Evolutionary conservation across 2,329 filamentous ascomycete species (phyloP).

Genomic region (Paraphaeosphaeria minitans): DNA sequence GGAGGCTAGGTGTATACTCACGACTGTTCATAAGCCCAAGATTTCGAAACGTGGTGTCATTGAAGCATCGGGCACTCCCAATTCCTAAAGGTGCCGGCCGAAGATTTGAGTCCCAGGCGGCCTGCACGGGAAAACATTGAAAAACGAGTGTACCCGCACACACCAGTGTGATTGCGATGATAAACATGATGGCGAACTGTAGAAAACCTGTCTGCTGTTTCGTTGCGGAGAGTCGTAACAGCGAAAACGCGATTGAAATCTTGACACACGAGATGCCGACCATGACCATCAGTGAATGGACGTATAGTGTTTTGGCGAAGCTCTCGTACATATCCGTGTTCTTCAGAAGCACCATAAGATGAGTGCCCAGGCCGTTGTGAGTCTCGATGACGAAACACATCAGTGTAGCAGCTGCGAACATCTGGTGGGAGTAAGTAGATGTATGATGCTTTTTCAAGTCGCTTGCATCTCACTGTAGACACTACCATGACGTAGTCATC

Average conservation of each 20-base stretch:
- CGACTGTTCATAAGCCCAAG: conserved; percentile 56
- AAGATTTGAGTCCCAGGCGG: conserved; percentile 51
- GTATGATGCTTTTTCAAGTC: background rate
- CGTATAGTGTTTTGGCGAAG: conserved; percentile 49
- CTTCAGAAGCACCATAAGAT: conserved; percentile 45
- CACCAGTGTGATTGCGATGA: conserved; percentile 50
- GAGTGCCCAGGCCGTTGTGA: conserved; percentile 55
- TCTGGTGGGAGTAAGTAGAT: conserved; percentile 11
- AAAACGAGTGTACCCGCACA: conserved; percentile 56
- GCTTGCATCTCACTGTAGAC: conserved; percentile 44
- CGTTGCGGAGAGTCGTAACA: conserved; percentile 49
- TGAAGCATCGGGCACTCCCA: conserved; percentile 51
- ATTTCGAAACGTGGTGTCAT: conserved; percentile 46
- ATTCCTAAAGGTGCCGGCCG: conserved; percentile 36
- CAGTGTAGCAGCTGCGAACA: conserved; percentile 27
- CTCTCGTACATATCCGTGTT: conserved; percentile 36
- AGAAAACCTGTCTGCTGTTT: conserved; percentile 46
- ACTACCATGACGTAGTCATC: conserved; percentile 57
- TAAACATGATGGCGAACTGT: conserved; percentile 51
- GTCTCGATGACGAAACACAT: conserved; percentile 54
- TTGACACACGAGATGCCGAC: conserved; percentile 54
- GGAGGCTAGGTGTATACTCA: conserved; percentile 22
- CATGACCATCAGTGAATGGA: conserved; percentile 55
- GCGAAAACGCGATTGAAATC: conserved; percentile 54
- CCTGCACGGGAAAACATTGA: conserved; percentile 53